Percentiles rank a stretch among this genome's conserved stretches.
Evolutionary conservation across 2,329 filamentous ascomycete genomes (phyloP).

Genomic region (Colletotrichum sp.): DNA sequence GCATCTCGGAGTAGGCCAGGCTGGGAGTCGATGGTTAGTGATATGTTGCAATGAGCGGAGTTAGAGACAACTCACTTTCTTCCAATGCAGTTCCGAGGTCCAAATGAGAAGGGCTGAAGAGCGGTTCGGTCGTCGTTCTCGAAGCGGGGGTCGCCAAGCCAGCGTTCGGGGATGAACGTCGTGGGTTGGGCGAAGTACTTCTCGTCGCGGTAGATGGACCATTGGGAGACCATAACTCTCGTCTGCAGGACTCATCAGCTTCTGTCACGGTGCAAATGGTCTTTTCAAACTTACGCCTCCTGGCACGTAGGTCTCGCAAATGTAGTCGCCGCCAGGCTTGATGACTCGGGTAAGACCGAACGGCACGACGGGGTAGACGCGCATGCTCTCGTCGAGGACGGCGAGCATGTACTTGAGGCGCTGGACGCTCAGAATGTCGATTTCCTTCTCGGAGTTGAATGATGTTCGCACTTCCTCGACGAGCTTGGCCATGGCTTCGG

Average conservation of each 20-base stretch:
- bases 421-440: slow-evolving; percentile 35
- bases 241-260: neutral
- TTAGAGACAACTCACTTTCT: slow-evolving; percentile 39
- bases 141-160: slow-evolving; percentile 30
- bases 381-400: slow-evolving; percentile 45
- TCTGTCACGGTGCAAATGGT: too few relatives aligned
- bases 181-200: slow-evolving; percentile 48
- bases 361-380: slow-evolving; percentile 35
- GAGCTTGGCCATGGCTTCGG: slow-evolving; percentile 34
- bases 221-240: slow-evolving; percentile 43
- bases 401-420: slow-evolving; percentile 44
- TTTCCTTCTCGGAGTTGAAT: slow-evolving; percentile 41
- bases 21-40: slow-evolving; percentile 1
- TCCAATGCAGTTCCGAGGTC: slow-evolving; percentile 56
- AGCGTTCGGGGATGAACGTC: slow-evolving; percentile 48
- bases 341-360: slow-evolving; percentile 30
- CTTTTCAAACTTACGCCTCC: slow-evolving; percentile 33
- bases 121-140: slow-evolving; percentile 33
- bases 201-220: slow-evolving; percentile 15
- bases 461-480: slow-evolving; percentile 42
- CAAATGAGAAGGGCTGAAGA: slow-evolving; percentile 52
- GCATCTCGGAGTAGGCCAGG: slow-evolving; percentile 54
- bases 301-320: slow-evolving; percentile 36
- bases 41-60: neutral
- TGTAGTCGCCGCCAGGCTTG: slow-evolving; percentile 34